These are phyloP conservation scores for Theobroma cacao DNA, from an alignment of 345 rosid species.

Conservation along the genomic window DNA sequence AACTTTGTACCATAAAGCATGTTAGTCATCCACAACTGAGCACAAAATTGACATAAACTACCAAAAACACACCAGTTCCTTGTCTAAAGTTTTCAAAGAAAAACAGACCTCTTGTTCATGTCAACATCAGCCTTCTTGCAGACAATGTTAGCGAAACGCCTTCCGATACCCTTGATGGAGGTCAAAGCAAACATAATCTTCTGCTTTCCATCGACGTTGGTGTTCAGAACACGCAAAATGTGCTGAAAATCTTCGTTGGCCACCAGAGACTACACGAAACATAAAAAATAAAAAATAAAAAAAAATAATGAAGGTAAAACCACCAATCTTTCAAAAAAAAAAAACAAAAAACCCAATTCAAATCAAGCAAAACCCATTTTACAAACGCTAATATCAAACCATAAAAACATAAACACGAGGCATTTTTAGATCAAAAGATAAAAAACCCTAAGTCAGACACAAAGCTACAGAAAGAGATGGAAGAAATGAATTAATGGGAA, in stretches of 20 bases:
- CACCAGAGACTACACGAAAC: slow-evolving; percentile 62
- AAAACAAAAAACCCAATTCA: background rate
- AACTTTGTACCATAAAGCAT: background rate
- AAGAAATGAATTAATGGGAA: background rate
- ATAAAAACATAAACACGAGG: background rate
- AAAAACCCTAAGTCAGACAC: background rate
- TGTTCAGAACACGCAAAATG: slow-evolving; percentile 87
- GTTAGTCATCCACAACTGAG: background rate
- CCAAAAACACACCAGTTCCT: background rate
- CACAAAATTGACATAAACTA: background rate
- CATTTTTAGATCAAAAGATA: background rate
- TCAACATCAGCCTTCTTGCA: slow-evolving; percentile 98
- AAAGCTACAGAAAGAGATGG: background rate
- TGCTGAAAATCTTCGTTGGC: slow-evolving; percentile 90
- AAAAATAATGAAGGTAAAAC: background rate
- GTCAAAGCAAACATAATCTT: slow-evolving; percentile 90
- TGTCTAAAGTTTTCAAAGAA: background rate
- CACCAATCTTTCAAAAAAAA: background rate
- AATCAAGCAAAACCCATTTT: background rate
- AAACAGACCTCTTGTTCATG: slow-evolving; percentile 81
- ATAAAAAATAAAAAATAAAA: background rate
- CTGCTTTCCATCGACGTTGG: slow-evolving; percentile 89
- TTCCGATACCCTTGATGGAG: slow-evolving; percentile 89
- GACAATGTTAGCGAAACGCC: slow-evolving; percentile 81
- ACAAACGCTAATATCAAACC: background rate